Conservation (phyloP, 2,329 filamentous ascomycete species). For the Fusarium duplospermum region DNA sequence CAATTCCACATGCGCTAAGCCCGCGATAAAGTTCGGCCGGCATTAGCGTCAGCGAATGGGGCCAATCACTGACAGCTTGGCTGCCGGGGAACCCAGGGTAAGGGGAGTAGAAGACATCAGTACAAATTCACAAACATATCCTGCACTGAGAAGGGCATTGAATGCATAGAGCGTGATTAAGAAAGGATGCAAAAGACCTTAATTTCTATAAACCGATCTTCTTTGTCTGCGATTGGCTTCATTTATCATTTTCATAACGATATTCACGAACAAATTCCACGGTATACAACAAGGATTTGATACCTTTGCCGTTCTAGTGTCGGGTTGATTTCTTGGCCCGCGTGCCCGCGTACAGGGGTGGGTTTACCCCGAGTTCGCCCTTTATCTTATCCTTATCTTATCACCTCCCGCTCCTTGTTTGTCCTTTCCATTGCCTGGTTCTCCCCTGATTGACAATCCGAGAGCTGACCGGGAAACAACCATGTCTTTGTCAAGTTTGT, state of each 20-base stretch:
- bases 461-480: not conserved
- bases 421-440: not conserved
- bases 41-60: slow-evolving; percentile 19
- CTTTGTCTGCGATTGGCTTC: fast-evolving
- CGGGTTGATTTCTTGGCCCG: not conserved
- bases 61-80: not conserved
- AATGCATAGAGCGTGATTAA: not conserved
- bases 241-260: not conserved
- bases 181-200: not conserved
- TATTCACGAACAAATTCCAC: not conserved
- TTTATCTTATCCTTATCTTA: not conserved
- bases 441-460: not conserved
- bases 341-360: not conserved
- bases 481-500: not conserved
- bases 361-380: not conserved
- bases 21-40: slow-evolving; percentile 52
- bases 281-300: not conserved
- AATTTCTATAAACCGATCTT: not conserved
- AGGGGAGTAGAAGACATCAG: not conserved
- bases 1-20: slow-evolving; percentile 58
- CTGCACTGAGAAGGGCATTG: not conserved
- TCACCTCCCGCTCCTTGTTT: not conserved
- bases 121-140: not conserved
- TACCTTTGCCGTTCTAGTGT: not conserved
- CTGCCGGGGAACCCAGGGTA: not conserved